phyloP scores from a whole-genome alignment of 2,329 filamentous ascomycete species.

The Raffaelea deltoideospora region DNA sequence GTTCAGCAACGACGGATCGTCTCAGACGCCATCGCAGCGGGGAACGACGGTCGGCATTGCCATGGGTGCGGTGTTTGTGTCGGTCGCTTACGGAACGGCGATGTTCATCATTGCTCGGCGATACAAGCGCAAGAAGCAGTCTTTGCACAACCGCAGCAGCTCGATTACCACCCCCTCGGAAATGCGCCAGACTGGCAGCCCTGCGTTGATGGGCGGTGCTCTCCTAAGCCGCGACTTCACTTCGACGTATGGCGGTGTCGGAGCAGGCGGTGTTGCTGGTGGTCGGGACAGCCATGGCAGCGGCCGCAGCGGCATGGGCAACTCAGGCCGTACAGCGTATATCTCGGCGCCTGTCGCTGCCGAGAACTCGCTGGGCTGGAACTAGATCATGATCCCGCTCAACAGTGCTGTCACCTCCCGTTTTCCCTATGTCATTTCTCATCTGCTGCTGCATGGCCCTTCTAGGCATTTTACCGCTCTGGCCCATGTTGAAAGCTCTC shows the following conservation, averaged over 20 bases:
- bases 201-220: constrained; percentile 56
- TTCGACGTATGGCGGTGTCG: constrained; percentile 35
- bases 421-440: too few relatives aligned
- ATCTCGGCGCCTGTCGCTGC: constrained; percentile 86
- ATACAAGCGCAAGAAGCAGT: constrained; percentile 73
- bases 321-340: constrained; percentile 42
- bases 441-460: too few relatives aligned
- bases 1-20: constrained; percentile 18
- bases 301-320: constrained; percentile 31
- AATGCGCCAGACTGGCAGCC: constrained; percentile 41
- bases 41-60: constrained; percentile 57
- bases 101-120: constrained; percentile 89
- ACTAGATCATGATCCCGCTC: constrained; percentile 36
- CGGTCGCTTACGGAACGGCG: constrained; percentile 76
- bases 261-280: constrained; percentile 27
- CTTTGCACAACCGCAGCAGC: constrained; percentile 63
- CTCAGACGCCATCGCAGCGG: constrained; percentile 40
- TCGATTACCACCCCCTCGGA: constrained; percentile 49
- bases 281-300: constrained; percentile 45
- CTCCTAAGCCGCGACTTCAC: constrained; percentile 39
- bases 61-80: constrained; percentile 61
- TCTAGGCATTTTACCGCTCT: background rate
- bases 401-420: too few relatives aligned
- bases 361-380: constrained; percentile 93
- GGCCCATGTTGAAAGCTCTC: constrained; percentile 1